Evolutionary conservation across 371 early-diverging fungal species (phyloP).

Genomic region (Mortierella sp.): DNA sequence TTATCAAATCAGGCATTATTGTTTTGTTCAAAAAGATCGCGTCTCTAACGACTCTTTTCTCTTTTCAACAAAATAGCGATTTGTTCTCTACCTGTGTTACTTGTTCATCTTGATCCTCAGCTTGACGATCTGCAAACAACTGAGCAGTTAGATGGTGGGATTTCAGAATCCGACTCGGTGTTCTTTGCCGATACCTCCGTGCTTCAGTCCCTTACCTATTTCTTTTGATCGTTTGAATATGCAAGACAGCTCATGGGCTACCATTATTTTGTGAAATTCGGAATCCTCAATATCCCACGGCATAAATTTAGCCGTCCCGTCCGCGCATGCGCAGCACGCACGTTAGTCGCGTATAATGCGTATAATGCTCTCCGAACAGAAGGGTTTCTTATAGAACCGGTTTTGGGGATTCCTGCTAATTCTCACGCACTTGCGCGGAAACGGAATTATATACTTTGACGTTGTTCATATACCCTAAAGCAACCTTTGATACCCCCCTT

Average conservation of each 20-base stretch:
- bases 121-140: conserved; percentile 17
- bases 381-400: no score
- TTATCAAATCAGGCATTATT: background rate
- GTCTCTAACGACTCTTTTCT: background rate
- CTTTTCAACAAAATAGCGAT: conserved; percentile 5
- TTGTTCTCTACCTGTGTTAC: conserved; percentile 17
- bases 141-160: background rate
- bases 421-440: no score
- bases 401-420: no score
- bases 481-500: no score
- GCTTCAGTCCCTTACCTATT: no score
- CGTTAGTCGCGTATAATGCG: no score
- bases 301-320: conserved; percentile 4
- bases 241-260: background rate
- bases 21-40: background rate
- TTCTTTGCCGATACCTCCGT: no score
- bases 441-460: no score
- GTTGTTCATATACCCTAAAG: no score
- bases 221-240: background rate
- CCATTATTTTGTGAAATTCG: background rate
- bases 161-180: no score
- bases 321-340: background rate
- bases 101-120: conserved; percentile 21
- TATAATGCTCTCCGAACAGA: no score
- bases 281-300: background rate